Percentiles rank a stretch among this genome's conserved stretches.
These are phyloP conservation scores for Tinospora cordifolia DNA, from an alignment of 164 flowering plant species.

Conservation along the genomic window DNA sequence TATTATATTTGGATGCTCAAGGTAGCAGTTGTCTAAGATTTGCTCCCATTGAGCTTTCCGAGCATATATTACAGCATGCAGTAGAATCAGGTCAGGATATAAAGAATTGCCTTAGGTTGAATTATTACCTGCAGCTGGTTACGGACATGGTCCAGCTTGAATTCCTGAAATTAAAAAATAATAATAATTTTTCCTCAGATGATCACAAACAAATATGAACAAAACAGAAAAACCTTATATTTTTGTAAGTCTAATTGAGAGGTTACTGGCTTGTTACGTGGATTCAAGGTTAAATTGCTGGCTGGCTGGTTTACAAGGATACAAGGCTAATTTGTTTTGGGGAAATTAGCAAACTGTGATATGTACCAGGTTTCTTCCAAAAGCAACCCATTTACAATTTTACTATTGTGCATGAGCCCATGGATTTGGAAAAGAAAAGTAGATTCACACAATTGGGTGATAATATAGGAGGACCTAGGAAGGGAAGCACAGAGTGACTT, in stretches of 20 bases:
- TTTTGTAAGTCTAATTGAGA: neutral
- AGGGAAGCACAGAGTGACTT: neutral
- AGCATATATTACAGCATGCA: neutral
- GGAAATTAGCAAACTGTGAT: neutral
- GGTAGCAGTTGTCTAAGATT: neutral
- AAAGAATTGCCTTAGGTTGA: neutral
- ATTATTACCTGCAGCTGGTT: slow-evolving; percentile 54
- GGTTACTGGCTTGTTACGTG: neutral
- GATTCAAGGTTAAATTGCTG: neutral
- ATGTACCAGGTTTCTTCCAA: neutral
- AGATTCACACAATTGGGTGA: neutral
- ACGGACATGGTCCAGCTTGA: slow-evolving; percentile 59
- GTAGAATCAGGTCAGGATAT: too few relatives aligned
- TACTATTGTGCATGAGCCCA: neutral
- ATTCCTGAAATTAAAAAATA: slow-evolving; percentile 44
- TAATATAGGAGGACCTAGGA: neutral
- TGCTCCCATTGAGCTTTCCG: neutral
- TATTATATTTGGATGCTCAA: neutral
- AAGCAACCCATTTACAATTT: neutral
- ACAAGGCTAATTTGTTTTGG: neutral
- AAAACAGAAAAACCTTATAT: neutral
- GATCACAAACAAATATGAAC: neutral
- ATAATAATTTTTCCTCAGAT: slow-evolving; percentile 8
- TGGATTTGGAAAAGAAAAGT: neutral
- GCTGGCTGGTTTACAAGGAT: neutral